Evolutionary conservation across 2,329 filamentous ascomycete genomes (phyloP), one percentile per base, ranked within the genome.

Genomic region (Ascochyta viciae-villosae): DNA sequence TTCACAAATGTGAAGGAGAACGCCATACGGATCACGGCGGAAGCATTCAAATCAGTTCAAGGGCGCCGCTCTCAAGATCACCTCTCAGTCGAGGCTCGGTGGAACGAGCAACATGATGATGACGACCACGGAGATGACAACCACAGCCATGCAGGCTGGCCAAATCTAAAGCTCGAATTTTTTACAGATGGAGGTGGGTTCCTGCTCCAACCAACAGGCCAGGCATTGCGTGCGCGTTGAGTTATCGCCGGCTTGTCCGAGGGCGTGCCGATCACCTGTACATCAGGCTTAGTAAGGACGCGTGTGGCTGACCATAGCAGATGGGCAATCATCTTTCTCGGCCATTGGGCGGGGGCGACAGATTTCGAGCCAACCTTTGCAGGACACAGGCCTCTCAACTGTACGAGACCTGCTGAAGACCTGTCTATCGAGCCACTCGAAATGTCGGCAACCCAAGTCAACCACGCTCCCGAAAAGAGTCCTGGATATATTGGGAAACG

Each of bases 131-230:
- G 54, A 53, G 40, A 59, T 27, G 59, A 67, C 34, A 62, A 64
- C 42, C 62, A 65, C 24, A 64, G 65, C 19, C 62, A 64, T 40
- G 51, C 60, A 22, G 62, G 62, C 38, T 70, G 70, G 59, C 70
- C 73, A 39, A 71, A 75, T 46, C 62, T 75, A 42, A 74, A 73
- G 37, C 61, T 75, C 1, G 73, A 75, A 46, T 72, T 73, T 51
- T 75, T 71, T 41, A 72, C 71, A 53, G 71, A 74, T 54, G 61
- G 65, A 71, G 70, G 73, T 74, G 71, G 22, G 69, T 50, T 27
- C 38, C 26, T 37, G 33, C 41, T 47, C 43, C 43, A 29, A 38
- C 27, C 38, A 39, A 27, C 19, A n/a, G n/a, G 23, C 23, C 38
- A 16, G 24, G 27, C 23, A 39, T 34, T 39, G 12, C 43, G 23